Evolutionary conservation across 2,329 filamentous ascomycete species (phyloP), one percentile per base, ranked within the genome.

Genomic region (Claviceps sp.): DNA sequence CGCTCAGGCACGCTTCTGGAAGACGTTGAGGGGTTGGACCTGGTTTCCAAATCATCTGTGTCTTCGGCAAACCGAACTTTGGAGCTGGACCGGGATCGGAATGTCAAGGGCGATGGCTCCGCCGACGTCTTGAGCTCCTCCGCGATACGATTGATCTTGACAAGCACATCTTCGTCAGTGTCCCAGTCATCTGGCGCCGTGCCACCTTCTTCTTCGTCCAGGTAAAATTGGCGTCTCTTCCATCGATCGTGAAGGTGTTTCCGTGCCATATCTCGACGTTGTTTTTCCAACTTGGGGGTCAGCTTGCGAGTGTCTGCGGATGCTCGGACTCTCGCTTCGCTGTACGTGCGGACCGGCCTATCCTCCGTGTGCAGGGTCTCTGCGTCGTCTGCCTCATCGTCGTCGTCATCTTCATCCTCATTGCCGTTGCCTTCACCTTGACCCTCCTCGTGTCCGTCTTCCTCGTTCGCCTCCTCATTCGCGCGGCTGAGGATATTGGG

Each of bases 131-230:
- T 75, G 17, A 74, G 70, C 48, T 77, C 74, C 2, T 62, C 62
- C 3, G 63, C 59, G 24, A 55, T 57, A 39, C 54, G 53, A 40
- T 58, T 58, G 45, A 63, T 56, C 11, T 68, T 67, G 16, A 62
- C 66, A 1, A 78, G 65, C 11, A 82, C 66, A 56, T 84, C 81
- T 43, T 84, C 75, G 14, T 78, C 75, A 5, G 77, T 73, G 22
- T 76, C 71, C 72, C 83, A 89, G 26, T 78, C 81, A 6, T 77
- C 72, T 0, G 85, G 85, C 2, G 78, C 72, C n/a, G 67, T 64
- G 10, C 79, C 77, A 2, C 88, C 88, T 65, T 94, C 88, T 69
- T 94, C 89, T 65, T 89, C 85, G 53, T 94, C 88, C 0, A 89
- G 77, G 60, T 93, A 94, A 60, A 93, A 94, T 41, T 84, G 80